These are phyloP conservation scores for Rhododendron molle DNA, from an alignment of 148 eudicot genomes.

Conservation along the genomic window DNA sequence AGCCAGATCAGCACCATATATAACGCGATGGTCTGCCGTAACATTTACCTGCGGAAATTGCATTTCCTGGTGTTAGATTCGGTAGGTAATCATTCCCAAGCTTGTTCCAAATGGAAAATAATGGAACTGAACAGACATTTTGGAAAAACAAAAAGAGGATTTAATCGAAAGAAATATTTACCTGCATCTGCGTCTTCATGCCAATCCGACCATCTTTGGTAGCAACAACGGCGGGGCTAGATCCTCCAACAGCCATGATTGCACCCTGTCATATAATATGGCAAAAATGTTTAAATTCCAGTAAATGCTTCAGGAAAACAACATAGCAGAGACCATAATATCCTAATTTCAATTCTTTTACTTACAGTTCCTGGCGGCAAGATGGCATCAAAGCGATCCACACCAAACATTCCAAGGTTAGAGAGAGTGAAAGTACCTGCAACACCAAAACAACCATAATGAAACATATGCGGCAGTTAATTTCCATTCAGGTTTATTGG, in stretches of 20 bases:
- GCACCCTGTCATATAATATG: conserved; percentile 46
- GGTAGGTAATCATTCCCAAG: not conserved
- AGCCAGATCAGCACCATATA: conserved; percentile 97
- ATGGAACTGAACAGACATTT: not conserved
- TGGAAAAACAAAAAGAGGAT: not conserved
- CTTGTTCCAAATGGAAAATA: not conserved
- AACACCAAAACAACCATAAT: conserved; percentile 14
- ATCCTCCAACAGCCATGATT: conserved; percentile 97
- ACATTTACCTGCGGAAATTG: conserved; percentile 69
- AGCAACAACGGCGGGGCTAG: conserved; percentile 79
- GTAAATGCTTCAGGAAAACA: not conserved
- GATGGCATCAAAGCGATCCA: conserved; percentile 96
- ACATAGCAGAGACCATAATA: not conserved
- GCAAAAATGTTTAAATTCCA: not conserved
- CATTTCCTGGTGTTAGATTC: not conserved
- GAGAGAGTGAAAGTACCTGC: conserved; percentile 93
- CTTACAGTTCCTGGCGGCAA: conserved; percentile 98
- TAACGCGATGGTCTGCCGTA: conserved; percentile 96
- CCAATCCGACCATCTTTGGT: conserved; percentile 93
- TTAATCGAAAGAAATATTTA: not conserved
- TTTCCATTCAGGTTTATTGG: not conserved
- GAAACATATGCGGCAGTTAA: not conserved
- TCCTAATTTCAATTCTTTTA: conserved; percentile 8
- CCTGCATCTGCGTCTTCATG: conserved; percentile 95
- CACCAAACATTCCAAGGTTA: conserved; percentile 96